Evolutionary conservation across 2,329 filamentous ascomycete genomes (phyloP).

Genomic region (Fusarium fracticaudum): DNA sequence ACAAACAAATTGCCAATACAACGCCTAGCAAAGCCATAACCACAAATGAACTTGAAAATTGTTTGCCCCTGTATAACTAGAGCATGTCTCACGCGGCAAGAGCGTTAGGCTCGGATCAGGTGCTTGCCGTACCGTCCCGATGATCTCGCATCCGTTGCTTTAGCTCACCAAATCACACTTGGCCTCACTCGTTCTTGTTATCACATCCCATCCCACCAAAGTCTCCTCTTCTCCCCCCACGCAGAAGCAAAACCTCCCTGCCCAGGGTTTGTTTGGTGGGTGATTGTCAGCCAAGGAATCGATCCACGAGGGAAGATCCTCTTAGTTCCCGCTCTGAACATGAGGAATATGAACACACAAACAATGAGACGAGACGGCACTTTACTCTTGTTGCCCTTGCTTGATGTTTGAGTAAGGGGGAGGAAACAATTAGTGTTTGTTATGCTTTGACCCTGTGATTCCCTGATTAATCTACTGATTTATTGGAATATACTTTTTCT

Average conservation of each 20-base stretch:
- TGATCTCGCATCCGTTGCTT: conserved; percentile 31
- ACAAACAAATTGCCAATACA: conserved; percentile 13
- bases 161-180: neutral
- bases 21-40: neutral
- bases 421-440: conserved; percentile 7
- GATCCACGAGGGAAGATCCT: conserved; percentile 24
- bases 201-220: conserved; percentile 6
- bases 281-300: conserved; percentile 27
- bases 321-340: conserved; percentile 23
- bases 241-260: neutral
- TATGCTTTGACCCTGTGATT: conserved; percentile 1
- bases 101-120: conserved; percentile 35
- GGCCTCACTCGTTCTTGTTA: neutral
- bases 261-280: neutral
- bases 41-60: neutral
- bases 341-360: neutral
- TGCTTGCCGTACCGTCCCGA: conserved; percentile 33
- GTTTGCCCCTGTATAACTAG: neutral
- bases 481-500: neutral
- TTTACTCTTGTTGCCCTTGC: conserved; percentile 8
- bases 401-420: conserved; percentile 3
- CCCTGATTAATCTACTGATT: neutral
- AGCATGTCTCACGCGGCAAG: conserved; percentile 18
- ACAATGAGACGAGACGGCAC: neutral
- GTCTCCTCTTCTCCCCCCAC: conserved; percentile 20